Base-by-base conservation (phyloP, 1,139 yeast genomes). In the Hyphopichia khmerensis region DNA sequence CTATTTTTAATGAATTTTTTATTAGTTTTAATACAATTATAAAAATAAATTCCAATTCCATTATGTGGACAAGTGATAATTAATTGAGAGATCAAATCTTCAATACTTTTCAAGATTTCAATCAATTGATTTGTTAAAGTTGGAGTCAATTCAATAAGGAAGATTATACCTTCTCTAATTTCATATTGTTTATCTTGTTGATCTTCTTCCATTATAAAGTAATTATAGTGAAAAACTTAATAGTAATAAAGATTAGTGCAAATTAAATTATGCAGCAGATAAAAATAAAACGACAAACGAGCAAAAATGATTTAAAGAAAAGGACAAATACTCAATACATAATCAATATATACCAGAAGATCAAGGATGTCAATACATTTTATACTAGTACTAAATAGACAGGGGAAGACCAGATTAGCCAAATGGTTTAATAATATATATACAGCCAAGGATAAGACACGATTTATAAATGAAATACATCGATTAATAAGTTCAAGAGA, bases 331-430 rank as follows among this genome's bases (percentile, higher is more conserved):
- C 8, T 6, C 9, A 21, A 21, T 5, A 21, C n/a, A 9, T 7
- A 26, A 9, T 4, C 13, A 8, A 26, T 21, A 21, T 8, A 26
- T 13, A 11, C 29, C 29, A 8, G 10, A 26, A 4, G 13, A 26
- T 7, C 29, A 26, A 26, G 9, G 15, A 87, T 88, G 96, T 77
- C 87, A 14, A 76, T 88, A 31, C 91, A 88, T 53, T 91, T 82
- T 63, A 72, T 91, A 39, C 64, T 91, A 38, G 85, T 93, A 39
- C 82, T 91, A 58, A 93, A 91, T 60, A 77, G 96, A 48, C 97
- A 90, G 64, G 98, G 99, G n/a, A 87, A 88, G 54, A 80, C 93
- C 32, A 77, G 99, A 45, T 69, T 93, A 19, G 84, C 89, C 17
- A 86, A 89, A 60, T 91, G 96, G 95, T 93, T 65, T 59, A 59